These are phyloP conservation scores for Pulchroboletus neoregius DNA, from an alignment of 1,284 basidiomycete species.

Conservation along the genomic window DNA sequence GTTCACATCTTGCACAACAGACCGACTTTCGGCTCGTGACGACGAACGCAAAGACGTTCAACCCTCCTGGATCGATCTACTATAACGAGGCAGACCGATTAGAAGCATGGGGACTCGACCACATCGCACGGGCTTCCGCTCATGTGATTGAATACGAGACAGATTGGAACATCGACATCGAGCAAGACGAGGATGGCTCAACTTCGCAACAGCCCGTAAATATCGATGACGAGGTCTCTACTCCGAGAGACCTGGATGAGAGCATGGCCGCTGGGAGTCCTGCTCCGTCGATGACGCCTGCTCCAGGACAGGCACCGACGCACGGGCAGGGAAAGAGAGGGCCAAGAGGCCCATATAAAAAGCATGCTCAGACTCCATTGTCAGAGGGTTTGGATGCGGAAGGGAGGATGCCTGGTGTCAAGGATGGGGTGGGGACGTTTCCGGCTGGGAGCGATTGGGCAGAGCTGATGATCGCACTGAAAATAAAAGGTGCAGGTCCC, in stretches of 20 bases:
- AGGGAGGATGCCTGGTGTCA: slow-evolving; percentile 67
- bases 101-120: slow-evolving; percentile 64
- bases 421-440: slow-evolving; percentile 68
- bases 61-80: slow-evolving; percentile 68
- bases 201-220: slow-evolving; percentile 38
- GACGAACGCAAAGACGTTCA: slow-evolving; percentile 69
- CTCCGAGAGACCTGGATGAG: slow-evolving; percentile 23
- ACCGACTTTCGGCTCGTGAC: slow-evolving; percentile 69
- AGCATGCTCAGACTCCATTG: slow-evolving; percentile 34
- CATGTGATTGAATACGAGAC: slow-evolving; percentile 77
- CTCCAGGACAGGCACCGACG: slow-evolving; percentile 39
- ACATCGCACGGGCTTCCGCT: slow-evolving; percentile 61
- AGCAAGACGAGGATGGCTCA: slow-evolving; percentile 55
- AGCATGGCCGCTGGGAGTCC: slow-evolving; percentile 26
- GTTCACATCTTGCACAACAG: slow-evolving; percentile 34
- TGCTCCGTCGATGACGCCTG: slow-evolving; percentile 23
- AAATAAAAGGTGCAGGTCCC: slow-evolving; percentile 55
- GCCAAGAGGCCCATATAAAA: slow-evolving; percentile 49
- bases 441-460: slow-evolving; percentile 67
- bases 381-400: slow-evolving; percentile 61
- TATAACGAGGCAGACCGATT: slow-evolving; percentile 66
- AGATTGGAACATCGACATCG: slow-evolving; percentile 79
- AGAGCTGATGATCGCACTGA: slow-evolving; percentile 61
- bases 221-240: slow-evolving; percentile 24
- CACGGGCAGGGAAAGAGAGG: slow-evolving; percentile 30